These are phyloP conservation scores for Penstemon barbatus DNA, from an alignment of 257 asterid genomes.

Conservation along the genomic window DNA sequence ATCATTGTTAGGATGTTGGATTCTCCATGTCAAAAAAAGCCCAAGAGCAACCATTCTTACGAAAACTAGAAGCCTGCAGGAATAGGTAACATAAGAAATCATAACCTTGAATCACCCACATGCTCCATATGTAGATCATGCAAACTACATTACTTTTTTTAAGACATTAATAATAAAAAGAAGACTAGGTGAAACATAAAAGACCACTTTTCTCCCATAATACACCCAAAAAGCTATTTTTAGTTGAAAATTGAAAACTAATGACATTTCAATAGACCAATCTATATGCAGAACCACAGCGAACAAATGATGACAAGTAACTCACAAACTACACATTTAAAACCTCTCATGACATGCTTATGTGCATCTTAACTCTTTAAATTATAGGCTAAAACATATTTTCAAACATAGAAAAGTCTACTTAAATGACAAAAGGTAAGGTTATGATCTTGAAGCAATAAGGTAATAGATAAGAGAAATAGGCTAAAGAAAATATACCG, in stretches of 20 bases:
- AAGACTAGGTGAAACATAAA: no score
- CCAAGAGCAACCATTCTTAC: constrained; percentile 64
- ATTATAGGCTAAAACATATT: neutral
- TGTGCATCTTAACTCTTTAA: neutral
- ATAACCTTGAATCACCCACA: constrained; percentile 22
- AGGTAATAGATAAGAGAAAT: neutral
- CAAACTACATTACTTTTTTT: neutral
- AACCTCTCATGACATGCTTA: neutral
- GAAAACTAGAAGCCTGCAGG: constrained; percentile 52
- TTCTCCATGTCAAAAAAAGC: constrained; percentile 65
- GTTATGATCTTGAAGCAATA: neutral
- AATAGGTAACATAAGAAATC: constrained; percentile 14
- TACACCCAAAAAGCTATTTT: no score
- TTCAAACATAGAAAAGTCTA: neutral
- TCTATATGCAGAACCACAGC: no score
- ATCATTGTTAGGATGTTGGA: constrained; percentile 60
- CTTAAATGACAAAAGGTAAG: neutral
- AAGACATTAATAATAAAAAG: neutral
- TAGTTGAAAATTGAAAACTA: no score
- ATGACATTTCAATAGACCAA: no score
- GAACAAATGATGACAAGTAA: no score
- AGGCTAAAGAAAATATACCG: constrained; percentile 39
- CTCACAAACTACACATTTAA: no score
- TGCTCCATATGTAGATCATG: constrained; percentile 21
- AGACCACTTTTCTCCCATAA: no score